These are phyloP conservation scores for Phytophthora multivora DNA, from an alignment of 352 stramenopile genomes.

Conservation along the genomic window DNA sequence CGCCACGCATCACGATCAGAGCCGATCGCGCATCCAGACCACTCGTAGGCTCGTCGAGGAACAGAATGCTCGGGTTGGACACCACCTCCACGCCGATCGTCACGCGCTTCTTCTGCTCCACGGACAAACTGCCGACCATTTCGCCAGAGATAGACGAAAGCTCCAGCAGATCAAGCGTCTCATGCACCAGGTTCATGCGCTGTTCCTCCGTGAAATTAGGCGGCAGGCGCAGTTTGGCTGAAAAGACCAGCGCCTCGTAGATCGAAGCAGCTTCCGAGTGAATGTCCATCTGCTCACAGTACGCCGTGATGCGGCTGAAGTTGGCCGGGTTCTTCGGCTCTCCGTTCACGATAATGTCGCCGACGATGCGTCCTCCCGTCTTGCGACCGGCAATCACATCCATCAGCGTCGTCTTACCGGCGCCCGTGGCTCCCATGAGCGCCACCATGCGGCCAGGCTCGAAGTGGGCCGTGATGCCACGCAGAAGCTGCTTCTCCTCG, in stretches of 20 bases:
- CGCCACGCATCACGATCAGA: conserved; percentile 85
- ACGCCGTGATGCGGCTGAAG: conserved; percentile 90
- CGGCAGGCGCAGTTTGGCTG: conserved; percentile 83
- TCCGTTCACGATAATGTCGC: conserved; percentile 92
- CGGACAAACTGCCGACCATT: conserved; percentile 51
- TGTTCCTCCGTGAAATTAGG: conserved; percentile 40
- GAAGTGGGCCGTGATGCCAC: conserved; percentile 55
- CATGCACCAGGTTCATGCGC: conserved; percentile 49
- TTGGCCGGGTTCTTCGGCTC: conserved; percentile 67
- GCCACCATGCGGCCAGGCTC: conserved; percentile 69
- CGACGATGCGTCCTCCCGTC: conserved; percentile 70
- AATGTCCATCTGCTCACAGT: conserved; percentile 93
- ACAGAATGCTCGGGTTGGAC: conserved; percentile 91
- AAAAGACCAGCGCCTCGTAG: conserved; percentile 91
- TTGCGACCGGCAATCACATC: conserved; percentile 80
- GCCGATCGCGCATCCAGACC: conserved; percentile 89
- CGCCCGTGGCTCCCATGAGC: conserved; percentile 67
- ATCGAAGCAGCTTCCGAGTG: conserved; percentile 86
- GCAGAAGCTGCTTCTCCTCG: conserved; percentile 49
- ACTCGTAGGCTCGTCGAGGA: conserved; percentile 92
- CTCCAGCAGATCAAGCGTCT: conserved; percentile 62
- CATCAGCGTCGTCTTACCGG: conserved; percentile 53
- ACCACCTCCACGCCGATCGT: conserved; percentile 93
- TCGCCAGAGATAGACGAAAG: conserved; percentile 19
- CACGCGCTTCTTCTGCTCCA: conserved; percentile 93